Base-by-base conservation (phyloP, 2,329 filamentous ascomycete species). In the Nemania sp. region DNA sequence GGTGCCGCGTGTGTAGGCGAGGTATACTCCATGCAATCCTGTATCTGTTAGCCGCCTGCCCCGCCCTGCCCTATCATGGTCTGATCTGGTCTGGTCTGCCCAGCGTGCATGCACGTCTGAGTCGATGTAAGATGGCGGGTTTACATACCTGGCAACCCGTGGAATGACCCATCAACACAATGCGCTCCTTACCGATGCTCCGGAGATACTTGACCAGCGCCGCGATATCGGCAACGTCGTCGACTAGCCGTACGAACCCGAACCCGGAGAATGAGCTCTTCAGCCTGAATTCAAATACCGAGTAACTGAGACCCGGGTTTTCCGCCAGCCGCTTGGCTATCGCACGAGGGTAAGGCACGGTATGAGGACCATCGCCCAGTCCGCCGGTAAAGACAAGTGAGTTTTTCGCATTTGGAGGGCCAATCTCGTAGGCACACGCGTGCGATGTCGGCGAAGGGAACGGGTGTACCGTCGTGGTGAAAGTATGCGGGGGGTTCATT, bases 381-480 rank as follows among this genome's bases (percentile, higher is more conserved):
- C 92, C 92, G 69, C 90, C 90, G 70, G 93, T 85, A 80, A 91
- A 92, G 68, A 93, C 79, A 62, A 93, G 79, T 2, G 88, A 89
- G 78, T 92, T 88, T 57, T 77, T 81, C 65, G 82, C 78, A 47
- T 79, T 74, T 11, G 72, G 49, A 18, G 77, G 75, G 26, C 85
- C 84, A 20, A 80, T 74, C 73, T 87, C 85, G 70, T 87, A 87
- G 35, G 84, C 84, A 65, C 80, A 81, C 6, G 81, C 79, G 56
- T 79, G 74, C 7, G 78, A 71, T 15, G 78, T 80, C 4, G 80
- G 77, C 5, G 83, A 84, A 24, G 78, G 74, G 70, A 83, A 86
- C 0, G 80, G 82, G 68, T 87, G 85, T 15, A 83, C 83, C 5
- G 77, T 80, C n/a, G 83, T 80, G 15, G 80, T 70, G 63, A 84